These are phyloP conservation scores for Pichia thaimueangensis DNA, from an alignment of 805 yeast genomes.

Conservation along the genomic window DNA sequence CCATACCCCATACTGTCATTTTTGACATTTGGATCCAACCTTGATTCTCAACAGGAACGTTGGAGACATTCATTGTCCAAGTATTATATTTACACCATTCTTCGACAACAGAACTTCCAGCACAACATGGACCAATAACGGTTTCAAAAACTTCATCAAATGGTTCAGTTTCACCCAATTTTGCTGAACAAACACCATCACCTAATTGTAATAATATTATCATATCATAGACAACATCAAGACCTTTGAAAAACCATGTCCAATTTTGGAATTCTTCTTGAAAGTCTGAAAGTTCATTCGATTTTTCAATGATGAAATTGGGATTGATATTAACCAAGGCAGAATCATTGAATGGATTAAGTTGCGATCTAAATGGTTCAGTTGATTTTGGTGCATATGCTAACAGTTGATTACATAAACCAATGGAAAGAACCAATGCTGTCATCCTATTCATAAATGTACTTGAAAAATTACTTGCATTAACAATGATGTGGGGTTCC, in stretches of 20 bases:
- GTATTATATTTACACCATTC: conserved; percentile 14
- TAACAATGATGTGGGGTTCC: conserved; percentile 25
- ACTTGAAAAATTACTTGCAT: conserved; percentile 31
- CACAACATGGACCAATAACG: conserved; percentile 21
- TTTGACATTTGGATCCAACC: conserved; percentile 33
- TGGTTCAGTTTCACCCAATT: conserved; percentile 1
- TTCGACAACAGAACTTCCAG: conserved; percentile 12
- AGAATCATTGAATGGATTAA: conserved; percentile 23
- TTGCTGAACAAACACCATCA: conserved; percentile 28
- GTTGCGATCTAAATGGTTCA: conserved; percentile 14
- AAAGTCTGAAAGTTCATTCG: not conserved
- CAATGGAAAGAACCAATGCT: conserved; percentile 23
- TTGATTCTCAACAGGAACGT: conserved; percentile 28
- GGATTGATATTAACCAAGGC: conserved; percentile 12
- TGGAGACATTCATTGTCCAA: conserved; percentile 15
- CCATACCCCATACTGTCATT: conserved; percentile 7
- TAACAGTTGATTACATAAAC: conserved; percentile 30
- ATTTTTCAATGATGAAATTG: conserved; percentile 2
- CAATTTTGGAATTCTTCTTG: conserved; percentile 6
- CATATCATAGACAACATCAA: conserved; percentile 26
- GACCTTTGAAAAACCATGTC: conserved; percentile 10
- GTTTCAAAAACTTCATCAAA: conserved; percentile 16
- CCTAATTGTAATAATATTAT: conserved; percentile 35
- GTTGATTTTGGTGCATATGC: conserved; percentile 30
- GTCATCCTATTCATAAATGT: conserved; percentile 28